Base-by-base conservation (phyloP, 805 yeast species). In the Pichia kluyveri region DNA sequence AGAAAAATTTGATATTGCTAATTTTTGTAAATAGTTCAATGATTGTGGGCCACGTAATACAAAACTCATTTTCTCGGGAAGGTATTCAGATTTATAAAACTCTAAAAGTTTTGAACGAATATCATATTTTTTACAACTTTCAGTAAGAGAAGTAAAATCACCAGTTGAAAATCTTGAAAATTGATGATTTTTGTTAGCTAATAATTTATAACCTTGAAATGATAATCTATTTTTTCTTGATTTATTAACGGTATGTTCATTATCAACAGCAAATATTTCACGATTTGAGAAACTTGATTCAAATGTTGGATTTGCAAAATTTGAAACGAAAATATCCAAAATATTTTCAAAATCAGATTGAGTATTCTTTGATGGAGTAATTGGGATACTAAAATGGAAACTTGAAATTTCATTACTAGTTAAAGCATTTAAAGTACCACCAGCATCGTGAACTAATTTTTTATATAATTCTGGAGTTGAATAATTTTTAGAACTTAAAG, bases 101-200 rank as follows among this genome's bases (percentile, higher is more conserved):
- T 57, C 50, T 3, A 54, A 41, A 18, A 82, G 54, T 14, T 64
- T 56, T 0, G 57, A 59, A 50, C 60, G 66, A 9, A 80, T 53
- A 45, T 69, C 68, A 1, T 62, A 41, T 32, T 65, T 69, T 40
- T 65, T 61, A 10, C 60, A 50, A 36, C 57, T 58, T 36, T 62
- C 68, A 19, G 62, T 58, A 45, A 83, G 58, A 0, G 89, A 79
- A n/a, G 64, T 57, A 17, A 65, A 60, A 54, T 74, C 77, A 0
- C 95, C 95, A 0, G 91, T 82, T 0, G 80, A 72, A 61, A 85
- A 85, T 45, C 79, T 66, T 51, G 69, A 69, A 57, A 84, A 85
- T 0, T 76, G 82, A 54, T 79, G 83, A 0, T 56, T 26, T 1
- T 57, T 43, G 46, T 69, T 68, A 1, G 83, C 69, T 15, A 84